These are phyloP conservation scores for Cardamine occulta DNA, from an alignment of 345 rosid species.

Conservation along the genomic window DNA sequence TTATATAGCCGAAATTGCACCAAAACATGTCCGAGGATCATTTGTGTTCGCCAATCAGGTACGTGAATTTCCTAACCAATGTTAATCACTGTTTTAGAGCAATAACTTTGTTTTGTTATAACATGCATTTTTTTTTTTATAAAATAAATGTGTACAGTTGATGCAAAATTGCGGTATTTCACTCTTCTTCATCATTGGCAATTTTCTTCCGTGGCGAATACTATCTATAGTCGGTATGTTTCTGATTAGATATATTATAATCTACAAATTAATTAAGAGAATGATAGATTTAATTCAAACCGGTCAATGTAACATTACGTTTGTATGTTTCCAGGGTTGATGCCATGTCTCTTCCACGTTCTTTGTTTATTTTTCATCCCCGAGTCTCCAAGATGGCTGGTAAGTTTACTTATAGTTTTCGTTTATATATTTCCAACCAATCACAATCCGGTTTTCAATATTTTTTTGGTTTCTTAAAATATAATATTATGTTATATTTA, in stretches of 20 bases:
- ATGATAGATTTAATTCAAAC: neutral
- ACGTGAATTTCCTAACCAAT: neutral
- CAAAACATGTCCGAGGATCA: constrained; percentile 53
- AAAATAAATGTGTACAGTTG: constrained; percentile 28
- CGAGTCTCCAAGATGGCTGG: constrained; percentile 54
- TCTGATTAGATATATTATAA: no score
- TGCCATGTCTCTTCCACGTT: constrained; percentile 40
- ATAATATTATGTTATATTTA: constrained; percentile 5
- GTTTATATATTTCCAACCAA: neutral
- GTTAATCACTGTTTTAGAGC: constrained; percentile 7
- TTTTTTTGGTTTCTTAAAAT: neutral
- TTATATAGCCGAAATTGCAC: constrained; percentile 49
- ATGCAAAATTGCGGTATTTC: constrained; percentile 49
- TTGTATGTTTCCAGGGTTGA: constrained; percentile 31
- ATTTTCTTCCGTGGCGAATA: constrained; percentile 42
- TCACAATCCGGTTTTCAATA: neutral
- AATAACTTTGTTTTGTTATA: constrained; percentile 16
- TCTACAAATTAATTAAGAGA: neutral
- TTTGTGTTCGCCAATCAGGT: constrained; percentile 51
- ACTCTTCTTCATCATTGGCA: constrained; percentile 43
- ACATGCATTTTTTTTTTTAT: neutral
- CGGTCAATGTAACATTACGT: constrained; percentile 8
- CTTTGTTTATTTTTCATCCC: constrained; percentile 42
- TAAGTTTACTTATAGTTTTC: constrained; percentile 17
- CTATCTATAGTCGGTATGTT: constrained; percentile 44